Evolutionary conservation across 208 protist genomes (phyloP).

Genomic region (Leishmania lainsoni): DNA sequence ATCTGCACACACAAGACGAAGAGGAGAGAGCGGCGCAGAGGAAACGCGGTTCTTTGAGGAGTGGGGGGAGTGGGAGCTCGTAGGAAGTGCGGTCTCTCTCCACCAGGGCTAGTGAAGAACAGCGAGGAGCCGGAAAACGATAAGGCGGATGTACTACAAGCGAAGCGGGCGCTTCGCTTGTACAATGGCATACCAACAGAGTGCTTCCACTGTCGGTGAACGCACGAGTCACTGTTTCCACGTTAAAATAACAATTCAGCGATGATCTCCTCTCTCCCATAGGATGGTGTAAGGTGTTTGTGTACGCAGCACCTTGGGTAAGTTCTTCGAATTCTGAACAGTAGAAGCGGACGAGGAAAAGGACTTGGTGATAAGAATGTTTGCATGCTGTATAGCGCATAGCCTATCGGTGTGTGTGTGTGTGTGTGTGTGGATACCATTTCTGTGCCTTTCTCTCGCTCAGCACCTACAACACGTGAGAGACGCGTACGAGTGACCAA

Average conservation of each 20-base stretch:
- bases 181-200: neutral
- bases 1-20: neutral
- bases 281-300: neutral
- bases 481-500: neutral
- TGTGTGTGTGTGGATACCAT: neutral
- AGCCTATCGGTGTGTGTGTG: neutral
- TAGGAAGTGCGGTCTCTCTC: neutral
- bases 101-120: neutral
- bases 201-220: neutral
- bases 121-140: neutral
- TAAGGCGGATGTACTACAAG: neutral
- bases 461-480: neutral
- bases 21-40: neutral
- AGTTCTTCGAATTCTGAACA: neutral
- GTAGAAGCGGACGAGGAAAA: neutral
- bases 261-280: neutral
- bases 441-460: neutral
- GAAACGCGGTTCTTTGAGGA: neutral
- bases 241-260: neutral
- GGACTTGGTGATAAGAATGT: neutral
- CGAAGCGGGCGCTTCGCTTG: neutral
- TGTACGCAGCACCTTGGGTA: neutral
- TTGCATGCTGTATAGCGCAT: neutral
- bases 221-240: neutral
- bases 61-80: neutral